These are phyloP conservation scores for Chenopodium quinoa DNA, from an alignment of 148 eudicot genomes.

Conservation along the genomic window DNA sequence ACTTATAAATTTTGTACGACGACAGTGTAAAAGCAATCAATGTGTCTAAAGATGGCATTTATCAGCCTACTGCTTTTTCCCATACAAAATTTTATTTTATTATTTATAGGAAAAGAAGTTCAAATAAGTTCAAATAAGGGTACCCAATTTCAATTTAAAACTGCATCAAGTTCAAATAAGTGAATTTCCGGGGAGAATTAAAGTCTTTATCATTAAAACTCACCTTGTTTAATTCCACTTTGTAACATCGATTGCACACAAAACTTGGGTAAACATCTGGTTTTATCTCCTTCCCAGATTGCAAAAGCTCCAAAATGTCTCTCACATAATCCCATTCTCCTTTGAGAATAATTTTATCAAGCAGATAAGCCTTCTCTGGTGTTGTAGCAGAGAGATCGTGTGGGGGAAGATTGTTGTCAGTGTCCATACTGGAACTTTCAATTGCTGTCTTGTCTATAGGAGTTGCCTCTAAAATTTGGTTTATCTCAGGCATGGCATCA, in stretches of 20 bases:
- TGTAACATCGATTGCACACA: conserved; percentile 64
- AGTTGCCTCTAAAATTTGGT: conserved; percentile 34
- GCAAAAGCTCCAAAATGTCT: conserved; percentile 47
- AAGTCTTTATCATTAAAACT: background rate
- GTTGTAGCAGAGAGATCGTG: conserved; percentile 63
- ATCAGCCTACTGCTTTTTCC: background rate
- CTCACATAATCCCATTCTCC: conserved; percentile 79
- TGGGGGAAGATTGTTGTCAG: conserved; percentile 64
- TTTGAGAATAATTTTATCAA: conserved; percentile 63
- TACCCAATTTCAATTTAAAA: too few species aligned
- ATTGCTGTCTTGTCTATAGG: conserved; percentile 57
- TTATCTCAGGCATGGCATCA: conserved; percentile 29
- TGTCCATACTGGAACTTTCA: conserved; percentile 34
- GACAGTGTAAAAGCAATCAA: background rate
- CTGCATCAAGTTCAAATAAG: background rate
- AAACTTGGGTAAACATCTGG: conserved; percentile 59
- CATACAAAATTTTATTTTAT: background rate
- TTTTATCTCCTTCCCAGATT: conserved; percentile 43
- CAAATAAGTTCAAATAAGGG: background rate
- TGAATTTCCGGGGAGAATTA: too few species aligned
- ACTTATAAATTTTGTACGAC: background rate
- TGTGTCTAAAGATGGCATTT: background rate
- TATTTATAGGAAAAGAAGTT: too few species aligned
- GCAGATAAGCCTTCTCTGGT: conserved; percentile 75
- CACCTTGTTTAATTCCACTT: conserved; percentile 55